Conservation (phyloP, 2,329 filamentous ascomycete genomes). For the Fonsecaea pedrosoi region DNA sequence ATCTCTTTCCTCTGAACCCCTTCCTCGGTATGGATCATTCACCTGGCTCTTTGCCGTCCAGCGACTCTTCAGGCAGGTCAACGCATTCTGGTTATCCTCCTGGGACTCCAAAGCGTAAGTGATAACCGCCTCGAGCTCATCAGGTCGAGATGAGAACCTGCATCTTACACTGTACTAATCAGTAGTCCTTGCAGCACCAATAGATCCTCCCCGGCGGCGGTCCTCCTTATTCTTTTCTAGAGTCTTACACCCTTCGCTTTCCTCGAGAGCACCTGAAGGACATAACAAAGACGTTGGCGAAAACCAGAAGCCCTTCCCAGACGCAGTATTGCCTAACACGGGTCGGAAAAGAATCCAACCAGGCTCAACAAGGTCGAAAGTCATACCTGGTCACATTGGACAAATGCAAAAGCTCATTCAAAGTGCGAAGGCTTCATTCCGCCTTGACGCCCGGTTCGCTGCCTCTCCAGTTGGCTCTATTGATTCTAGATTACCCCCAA, state of each 20-base stretch:
- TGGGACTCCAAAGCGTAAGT: constrained; percentile 39
- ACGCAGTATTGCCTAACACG: constrained; percentile 23
- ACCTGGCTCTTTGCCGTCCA: constrained; percentile 28
- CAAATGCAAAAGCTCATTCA: constrained; percentile 40
- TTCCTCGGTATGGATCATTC: constrained; percentile 31
- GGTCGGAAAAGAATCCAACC: constrained; percentile 27
- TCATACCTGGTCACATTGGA: constrained; percentile 37
- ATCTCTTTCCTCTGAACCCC: constrained; percentile 15
- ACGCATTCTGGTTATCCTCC: constrained; percentile 29
- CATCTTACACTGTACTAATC: background rate
- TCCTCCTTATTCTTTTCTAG: constrained; percentile 39
- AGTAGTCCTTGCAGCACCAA: constrained; percentile 31
- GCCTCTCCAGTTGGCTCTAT: constrained; percentile 39
- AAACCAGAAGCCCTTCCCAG: constrained; percentile 8
- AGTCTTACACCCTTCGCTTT: constrained; percentile 28
- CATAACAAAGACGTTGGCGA: background rate
- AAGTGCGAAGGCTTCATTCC: constrained; percentile 37
- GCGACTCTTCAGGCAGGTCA: constrained; percentile 31
- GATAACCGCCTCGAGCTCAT: no score
- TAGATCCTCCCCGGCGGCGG: constrained; percentile 37
- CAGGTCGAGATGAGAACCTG: background rate
- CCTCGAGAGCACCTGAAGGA: constrained; percentile 26
- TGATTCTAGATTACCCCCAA: constrained; percentile 36
- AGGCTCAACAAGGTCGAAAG: constrained; percentile 25
- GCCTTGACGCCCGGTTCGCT: constrained; percentile 38